Evolutionary conservation across 371 early-diverging fungal species (phyloP), one percentile per base, ranked within the genome.

Genomic region (Syncephalis plumigaleata): DNA sequence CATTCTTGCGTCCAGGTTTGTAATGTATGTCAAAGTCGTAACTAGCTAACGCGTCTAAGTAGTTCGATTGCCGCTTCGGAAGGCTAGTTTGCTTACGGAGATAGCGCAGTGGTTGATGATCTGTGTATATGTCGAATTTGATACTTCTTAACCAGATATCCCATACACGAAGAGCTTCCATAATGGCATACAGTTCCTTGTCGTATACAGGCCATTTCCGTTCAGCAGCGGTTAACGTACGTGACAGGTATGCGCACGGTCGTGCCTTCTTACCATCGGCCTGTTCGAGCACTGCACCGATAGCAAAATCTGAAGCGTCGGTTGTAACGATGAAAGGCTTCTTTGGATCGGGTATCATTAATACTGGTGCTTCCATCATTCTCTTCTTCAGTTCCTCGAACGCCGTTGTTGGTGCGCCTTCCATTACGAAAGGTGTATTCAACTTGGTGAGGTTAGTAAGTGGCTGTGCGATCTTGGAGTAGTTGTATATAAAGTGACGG

Each of bases 381-480:
- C 2, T 9, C n/a, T 47, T 0, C 26, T 65, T 64, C 7, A 60
- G 3, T 0, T 8, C 17, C 0, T 65, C 48, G 40, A 61, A 65
- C 5, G 60, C 59, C 57, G 62, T 9, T 47, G 36, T 50, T 47
- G 53, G 3, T 50, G 52, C 2, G 59, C 53, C 4, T 54, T 0
- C 9, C 15, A 43, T 60, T 47, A 13, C 56, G 55, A 2, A 47
- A 25, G 0, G 43, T 4, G 2, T 46, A 52, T 58, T 56, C 61
- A 0, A 37, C 20, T 20, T 51, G 9, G 67, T 55, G 1, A 73
- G 50, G 24, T 59, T 48, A 0, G 63, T 68, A 0, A 71, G 45
- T 0, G 74, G 73, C 0, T 55, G 21, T 2, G 62, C 67, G 5
- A 70, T 54, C 7, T 53, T 36, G 5, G 66, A 45, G 44, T 58